phyloP scores from a whole-genome alignment of 805 yeast genomes.

The Cyberlindnera mycetangii region DNA sequence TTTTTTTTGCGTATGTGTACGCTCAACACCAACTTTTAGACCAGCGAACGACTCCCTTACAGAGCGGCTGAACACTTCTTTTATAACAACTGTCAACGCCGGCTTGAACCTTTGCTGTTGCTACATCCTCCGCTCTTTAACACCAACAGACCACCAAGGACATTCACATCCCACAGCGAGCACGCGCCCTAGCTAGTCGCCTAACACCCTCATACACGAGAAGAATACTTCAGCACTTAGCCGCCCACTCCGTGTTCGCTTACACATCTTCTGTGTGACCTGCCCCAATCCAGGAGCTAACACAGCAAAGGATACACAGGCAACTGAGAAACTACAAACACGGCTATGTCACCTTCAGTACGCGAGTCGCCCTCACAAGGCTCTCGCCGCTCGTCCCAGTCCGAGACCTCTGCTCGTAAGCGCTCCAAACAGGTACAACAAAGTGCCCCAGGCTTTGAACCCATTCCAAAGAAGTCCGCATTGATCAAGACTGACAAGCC shows the following conservation, averaged over 20 bases:
- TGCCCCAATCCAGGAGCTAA: too few species aligned
- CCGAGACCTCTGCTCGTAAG: conserved; percentile 9
- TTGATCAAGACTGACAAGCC: conserved; percentile 89
- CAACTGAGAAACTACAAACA: too few species aligned
- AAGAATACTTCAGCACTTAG: background rate
- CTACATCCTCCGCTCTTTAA: too few species aligned
- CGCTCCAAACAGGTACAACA: conserved; percentile 25
- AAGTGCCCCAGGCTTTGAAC: conserved; percentile 41
- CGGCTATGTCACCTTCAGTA: background rate
- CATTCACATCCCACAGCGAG: background rate
- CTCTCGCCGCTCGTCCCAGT: conserved; percentile 6
- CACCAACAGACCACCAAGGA: background rate
- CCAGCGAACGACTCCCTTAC: background rate
- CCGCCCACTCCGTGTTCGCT: background rate
- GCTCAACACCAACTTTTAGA: background rate
- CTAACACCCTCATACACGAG: background rate
- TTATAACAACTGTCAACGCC: background rate
- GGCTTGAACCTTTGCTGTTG: too few species aligned
- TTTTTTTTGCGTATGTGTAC: background rate
- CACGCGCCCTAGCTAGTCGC: background rate
- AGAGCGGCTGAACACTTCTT: background rate
- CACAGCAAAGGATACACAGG: background rate
- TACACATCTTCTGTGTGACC: background rate
- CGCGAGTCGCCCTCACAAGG: background rate
- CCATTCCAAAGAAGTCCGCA: conserved; percentile 84